Evolutionary conservation across 228 moss, liverwort and hornwort genomes (phyloP), one percentile per base, ranked within the genome.

Genomic region (Sphagnum magellanicum): DNA sequence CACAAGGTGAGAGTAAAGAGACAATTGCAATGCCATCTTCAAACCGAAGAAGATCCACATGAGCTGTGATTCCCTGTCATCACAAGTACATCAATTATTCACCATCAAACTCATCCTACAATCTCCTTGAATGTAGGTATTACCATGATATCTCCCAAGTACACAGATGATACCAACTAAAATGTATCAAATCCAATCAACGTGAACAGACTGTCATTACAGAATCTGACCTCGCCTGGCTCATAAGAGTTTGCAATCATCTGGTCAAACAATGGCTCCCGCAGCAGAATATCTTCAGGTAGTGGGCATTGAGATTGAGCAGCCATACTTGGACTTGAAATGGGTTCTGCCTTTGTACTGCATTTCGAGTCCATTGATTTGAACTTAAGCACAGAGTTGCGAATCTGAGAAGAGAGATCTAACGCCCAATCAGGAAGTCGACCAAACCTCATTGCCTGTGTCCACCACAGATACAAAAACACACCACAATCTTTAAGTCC

Each of bases 171-270:
- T 32, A 32, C 32, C 32, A 15, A 59, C 0, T 11, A 59, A 59
- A 59, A 59, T 11, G 59, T 59, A 59, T 59, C 11, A 11, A 59
- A 11, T 11, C 11, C 15, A 15, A 59, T 59, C 11, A 11, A 11
- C 3, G 2, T 59, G 11, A 59, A 3, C 11, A 11, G 15, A 59
- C 59, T 59, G 59, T 15, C 58, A 66, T 64, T 63, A 13, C 51
- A 53, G 51, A 66, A 10, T 10, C 74, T 63, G 14, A 84, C 83
- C 77, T 95, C 95, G 46, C 90, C 89, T 1, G 92, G 92, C 74
- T 88, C 86, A 72, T 95, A 95, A 5, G 71, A 82, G 60, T 95
- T 95, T 69, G 87, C 76, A 52, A 92, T 95, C 95, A 95, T 95
- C 74, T 95, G 95, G 79, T 95, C 88, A 70, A 90, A 92, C 57